Evolutionary conservation across 1,139 yeast species (phyloP).

Genomic region (Candida pseudocylindracea): DNA sequence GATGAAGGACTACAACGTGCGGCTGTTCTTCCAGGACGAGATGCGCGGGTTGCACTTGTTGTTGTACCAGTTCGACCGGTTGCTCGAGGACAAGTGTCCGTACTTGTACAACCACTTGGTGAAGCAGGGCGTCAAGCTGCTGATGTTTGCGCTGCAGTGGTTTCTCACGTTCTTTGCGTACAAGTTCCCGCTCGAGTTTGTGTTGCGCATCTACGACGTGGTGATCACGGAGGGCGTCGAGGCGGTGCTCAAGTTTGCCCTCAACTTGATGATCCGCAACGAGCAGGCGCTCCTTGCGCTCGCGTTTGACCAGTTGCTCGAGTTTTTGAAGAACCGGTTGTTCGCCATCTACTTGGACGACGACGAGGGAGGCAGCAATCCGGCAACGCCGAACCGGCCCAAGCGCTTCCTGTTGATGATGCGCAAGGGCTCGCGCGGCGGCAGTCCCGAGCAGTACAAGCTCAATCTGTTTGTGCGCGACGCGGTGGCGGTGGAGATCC

Average conservation of each 20-base stretch:
- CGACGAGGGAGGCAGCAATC: constrained; percentile 1
- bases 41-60: constrained; percentile 84
- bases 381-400: constrained; percentile 1
- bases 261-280: constrained; percentile 53
- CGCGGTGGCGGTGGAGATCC: constrained; percentile 48
- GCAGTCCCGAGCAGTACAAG: constrained; percentile 14
- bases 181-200: constrained; percentile 72
- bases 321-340: constrained; percentile 55
- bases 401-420: constrained; percentile 6
- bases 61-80: constrained; percentile 73
- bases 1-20: constrained; percentile 65
- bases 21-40: constrained; percentile 62
- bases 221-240: constrained; percentile 80
- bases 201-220: constrained; percentile 63
- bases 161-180: constrained; percentile 85
- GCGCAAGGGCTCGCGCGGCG: constrained; percentile 3
- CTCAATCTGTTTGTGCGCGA: constrained; percentile 61
- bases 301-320: constrained; percentile 53
- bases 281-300: constrained; percentile 32
- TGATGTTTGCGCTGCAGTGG: constrained; percentile 97
- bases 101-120: constrained; percentile 50
- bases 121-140: constrained; percentile 68
- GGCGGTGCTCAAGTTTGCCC: constrained; percentile 58
- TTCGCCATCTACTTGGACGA: constrained; percentile 46
- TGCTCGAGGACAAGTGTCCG: constrained; percentile 51